A percentile compares a stretch with the other conserved stretches of the same genome.
phyloP scores from a whole-genome alignment of 768 basidiomycete genomes.

The Mycena rebaudengoi region DNA sequence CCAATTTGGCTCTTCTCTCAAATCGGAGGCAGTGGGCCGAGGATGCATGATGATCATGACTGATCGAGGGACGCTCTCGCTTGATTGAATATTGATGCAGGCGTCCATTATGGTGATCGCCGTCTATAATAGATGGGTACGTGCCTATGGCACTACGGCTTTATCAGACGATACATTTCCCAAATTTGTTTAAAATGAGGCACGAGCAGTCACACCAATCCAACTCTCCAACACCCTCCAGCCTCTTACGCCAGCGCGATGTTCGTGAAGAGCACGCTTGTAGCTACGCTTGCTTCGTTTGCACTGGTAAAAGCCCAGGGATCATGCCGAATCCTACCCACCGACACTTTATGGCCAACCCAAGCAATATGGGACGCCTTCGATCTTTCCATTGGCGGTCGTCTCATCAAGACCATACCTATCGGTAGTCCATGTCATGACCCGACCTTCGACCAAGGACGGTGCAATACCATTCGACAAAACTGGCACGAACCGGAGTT shows the following conservation, averaged over 20 bases:
- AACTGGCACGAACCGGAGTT: slow-evolving; percentile 21
- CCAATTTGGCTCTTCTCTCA: no score
- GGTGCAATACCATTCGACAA: slow-evolving; percentile 8
- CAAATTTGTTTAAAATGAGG: neutral
- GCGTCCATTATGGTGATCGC: no score
- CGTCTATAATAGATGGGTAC: no score
- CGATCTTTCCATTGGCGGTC: slow-evolving; percentile 17
- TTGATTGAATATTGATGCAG: no score
- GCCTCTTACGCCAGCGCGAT: slow-evolving; percentile 7
- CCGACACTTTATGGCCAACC: slow-evolving; percentile 21
- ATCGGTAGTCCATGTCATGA: slow-evolving; percentile 20
- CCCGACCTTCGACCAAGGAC: slow-evolving; percentile 11
- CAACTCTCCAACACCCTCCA: slow-evolving; percentile 1
- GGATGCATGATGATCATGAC: no score
- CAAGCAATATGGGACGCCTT: slow-evolving; percentile 14
- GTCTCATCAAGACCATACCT: slow-evolving; percentile 19
- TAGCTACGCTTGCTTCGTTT: slow-evolving; percentile 7
- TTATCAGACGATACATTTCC: no score
- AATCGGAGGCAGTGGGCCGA: no score
- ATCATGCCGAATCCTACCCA: slow-evolving; percentile 18
- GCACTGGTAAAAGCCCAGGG: slow-evolving; percentile 1
- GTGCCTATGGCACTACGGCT: no score
- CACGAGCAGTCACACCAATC: neutral
- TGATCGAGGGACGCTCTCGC: no score
- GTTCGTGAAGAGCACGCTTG: slow-evolving; percentile 3